These are phyloP conservation scores for Alternaria postmessia DNA, from an alignment of 2,329 filamentous ascomycete genomes.

Conservation along the genomic window DNA sequence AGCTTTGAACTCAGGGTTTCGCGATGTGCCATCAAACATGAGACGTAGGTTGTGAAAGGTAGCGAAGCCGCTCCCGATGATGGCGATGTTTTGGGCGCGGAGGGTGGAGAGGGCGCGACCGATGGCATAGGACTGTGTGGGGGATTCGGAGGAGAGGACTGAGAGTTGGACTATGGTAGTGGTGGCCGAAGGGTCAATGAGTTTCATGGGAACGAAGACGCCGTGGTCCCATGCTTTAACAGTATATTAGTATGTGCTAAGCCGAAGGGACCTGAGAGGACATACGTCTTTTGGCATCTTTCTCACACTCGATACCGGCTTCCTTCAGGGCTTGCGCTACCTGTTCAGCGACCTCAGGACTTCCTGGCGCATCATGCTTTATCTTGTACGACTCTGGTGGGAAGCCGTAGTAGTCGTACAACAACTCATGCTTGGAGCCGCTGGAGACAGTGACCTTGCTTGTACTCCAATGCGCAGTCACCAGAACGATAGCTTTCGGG, in stretches of 20 bases:
- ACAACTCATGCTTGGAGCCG: conserved; percentile 56
- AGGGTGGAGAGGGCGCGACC: conserved; percentile 62
- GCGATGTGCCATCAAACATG: conserved; percentile 52
- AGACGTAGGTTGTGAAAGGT: conserved; percentile 64
- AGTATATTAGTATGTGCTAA: not conserved
- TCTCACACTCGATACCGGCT: conserved; percentile 54
- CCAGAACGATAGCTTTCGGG: conserved; percentile 62
- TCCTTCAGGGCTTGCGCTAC: conserved; percentile 57
- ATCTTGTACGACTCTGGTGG: conserved; percentile 64
- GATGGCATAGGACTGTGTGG: conserved; percentile 60
- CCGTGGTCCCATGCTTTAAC: conserved; percentile 65
- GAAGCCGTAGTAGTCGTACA: conserved; percentile 69
- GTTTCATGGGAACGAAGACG: conserved; percentile 66
- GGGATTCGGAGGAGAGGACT: conserved; percentile 62
- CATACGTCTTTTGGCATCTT: conserved; percentile 46
- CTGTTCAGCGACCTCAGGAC: conserved; percentile 61
- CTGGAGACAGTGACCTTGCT: conserved; percentile 61
- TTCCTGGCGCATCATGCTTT: conserved; percentile 65
- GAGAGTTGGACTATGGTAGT: conserved; percentile 66
- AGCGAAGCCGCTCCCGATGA: conserved; percentile 68
- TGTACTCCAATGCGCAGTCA: conserved; percentile 68
- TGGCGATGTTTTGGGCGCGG: conserved; percentile 63
- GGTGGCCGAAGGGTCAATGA: conserved; percentile 62
- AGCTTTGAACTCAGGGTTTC: conserved; percentile 41
- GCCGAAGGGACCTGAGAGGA: not conserved